phyloP scores from a whole-genome alignment of 441 rosid species.

The Codiaeum variegatum region DNA sequence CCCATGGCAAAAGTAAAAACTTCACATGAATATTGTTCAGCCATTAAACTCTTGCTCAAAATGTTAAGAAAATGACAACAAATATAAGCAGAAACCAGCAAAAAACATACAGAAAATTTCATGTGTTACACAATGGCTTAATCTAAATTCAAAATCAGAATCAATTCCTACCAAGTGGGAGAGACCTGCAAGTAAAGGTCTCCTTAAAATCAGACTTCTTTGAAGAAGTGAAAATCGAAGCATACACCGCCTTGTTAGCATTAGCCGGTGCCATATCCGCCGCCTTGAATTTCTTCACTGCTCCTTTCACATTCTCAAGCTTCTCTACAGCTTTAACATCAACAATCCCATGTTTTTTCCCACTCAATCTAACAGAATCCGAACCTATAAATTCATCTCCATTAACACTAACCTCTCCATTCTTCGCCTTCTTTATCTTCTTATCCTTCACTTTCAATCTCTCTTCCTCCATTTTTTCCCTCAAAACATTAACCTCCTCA shows the following conservation, averaged over 20 bases:
- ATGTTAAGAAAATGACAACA: not conserved
- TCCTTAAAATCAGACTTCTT: constrained; percentile 70
- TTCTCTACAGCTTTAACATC: constrained; percentile 40
- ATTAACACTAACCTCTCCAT: constrained; percentile 27
- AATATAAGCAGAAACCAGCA: not conserved
- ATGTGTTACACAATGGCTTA: not conserved
- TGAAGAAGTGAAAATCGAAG: constrained; percentile 78
- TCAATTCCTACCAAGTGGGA: constrained; percentile 63
- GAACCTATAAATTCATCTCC: constrained; percentile 18
- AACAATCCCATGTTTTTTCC: constrained; percentile 35
- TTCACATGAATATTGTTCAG: not conserved
- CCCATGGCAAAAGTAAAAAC: not conserved
- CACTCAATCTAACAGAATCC: constrained; percentile 16
- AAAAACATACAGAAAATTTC: not conserved
- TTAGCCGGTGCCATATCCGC: constrained; percentile 54
- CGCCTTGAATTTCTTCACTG: constrained; percentile 63
- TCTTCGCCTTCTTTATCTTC: constrained; percentile 46
- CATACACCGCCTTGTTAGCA: constrained; percentile 74
- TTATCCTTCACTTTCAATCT: constrained; percentile 47
- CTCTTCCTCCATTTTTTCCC: constrained; percentile 74
- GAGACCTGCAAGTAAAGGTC: constrained; percentile 78
- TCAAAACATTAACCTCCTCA: constrained; percentile 60
- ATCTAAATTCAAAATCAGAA: no score
- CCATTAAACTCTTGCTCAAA: not conserved
- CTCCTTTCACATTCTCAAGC: constrained; percentile 35